Conservation (phyloP, 2,329 filamentous ascomycete genomes). For the Chaetomiaceae sp. region DNA sequence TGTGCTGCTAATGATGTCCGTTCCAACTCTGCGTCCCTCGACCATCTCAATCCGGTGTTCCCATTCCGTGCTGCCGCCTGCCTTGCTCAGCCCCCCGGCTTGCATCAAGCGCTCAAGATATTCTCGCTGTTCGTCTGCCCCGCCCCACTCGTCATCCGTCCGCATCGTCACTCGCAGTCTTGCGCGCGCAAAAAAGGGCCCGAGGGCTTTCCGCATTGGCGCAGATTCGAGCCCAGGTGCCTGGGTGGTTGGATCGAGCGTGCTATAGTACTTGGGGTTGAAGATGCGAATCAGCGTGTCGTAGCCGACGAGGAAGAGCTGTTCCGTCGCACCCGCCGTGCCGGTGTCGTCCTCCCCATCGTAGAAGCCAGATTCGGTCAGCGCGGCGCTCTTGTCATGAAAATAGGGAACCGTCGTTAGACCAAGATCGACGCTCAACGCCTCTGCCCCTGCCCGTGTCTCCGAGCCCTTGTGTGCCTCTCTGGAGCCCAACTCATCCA, state of each 20-base stretch:
- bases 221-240: constrained; percentile 2
- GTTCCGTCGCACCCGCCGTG: constrained; percentile 34
- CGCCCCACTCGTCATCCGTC: constrained; percentile 56
- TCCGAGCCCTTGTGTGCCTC: neutral
- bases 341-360: constrained; percentile 15
- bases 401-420: constrained; percentile 71
- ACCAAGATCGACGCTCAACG: constrained; percentile 54
- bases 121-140: constrained; percentile 45
- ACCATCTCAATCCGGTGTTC: constrained; percentile 55
- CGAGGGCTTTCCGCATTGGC: constrained; percentile 51
- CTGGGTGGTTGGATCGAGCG: constrained; percentile 19
- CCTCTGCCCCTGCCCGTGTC: neutral
- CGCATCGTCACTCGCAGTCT: constrained; percentile 60
- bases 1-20: constrained; percentile 53
- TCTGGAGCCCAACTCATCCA: neutral
- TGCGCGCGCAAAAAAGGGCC: constrained; percentile 59
- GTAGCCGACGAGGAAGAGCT: constrained; percentile 69
- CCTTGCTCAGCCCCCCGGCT: constrained; percentile 41
- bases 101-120: constrained; percentile 49
- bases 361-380: constrained; percentile 46
- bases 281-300: constrained; percentile 72
- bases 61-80: constrained; percentile 57
- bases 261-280: constrained; percentile 65
- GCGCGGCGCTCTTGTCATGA: constrained; percentile 61
- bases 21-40: constrained; percentile 40